Conservation (phyloP, 2,329 filamentous ascomycete species). For the Beauveria australis region DNA sequence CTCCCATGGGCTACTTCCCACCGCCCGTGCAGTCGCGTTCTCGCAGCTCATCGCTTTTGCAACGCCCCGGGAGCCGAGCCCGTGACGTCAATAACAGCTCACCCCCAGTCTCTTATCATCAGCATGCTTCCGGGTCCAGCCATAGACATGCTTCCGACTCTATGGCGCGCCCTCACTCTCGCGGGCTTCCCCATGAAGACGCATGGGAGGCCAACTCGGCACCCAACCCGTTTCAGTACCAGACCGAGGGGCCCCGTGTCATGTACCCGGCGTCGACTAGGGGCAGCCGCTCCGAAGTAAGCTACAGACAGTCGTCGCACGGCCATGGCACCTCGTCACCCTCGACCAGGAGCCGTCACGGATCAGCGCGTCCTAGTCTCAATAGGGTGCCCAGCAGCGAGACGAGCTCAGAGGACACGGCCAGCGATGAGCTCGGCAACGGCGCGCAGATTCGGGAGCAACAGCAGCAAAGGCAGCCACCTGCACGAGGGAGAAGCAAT, state of each 20-base stretch:
- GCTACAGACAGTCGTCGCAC: constrained; percentile 17
- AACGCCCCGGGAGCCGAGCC: constrained; percentile 25
- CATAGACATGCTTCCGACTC: constrained; percentile 39
- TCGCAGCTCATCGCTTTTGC: constrained; percentile 33
- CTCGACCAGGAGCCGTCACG: constrained; percentile 23
- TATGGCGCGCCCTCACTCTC: constrained; percentile 24
- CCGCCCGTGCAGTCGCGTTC: constrained; percentile 36
- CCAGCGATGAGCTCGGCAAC: constrained; percentile 29
- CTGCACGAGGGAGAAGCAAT: constrained; percentile 19
- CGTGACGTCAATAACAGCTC: constrained; percentile 25
- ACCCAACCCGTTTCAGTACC: constrained; percentile 45
- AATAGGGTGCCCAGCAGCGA: constrained; percentile 26
- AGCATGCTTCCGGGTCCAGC: constrained; percentile 28
- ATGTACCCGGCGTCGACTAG: constrained; percentile 27
- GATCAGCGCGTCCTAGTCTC: constrained; percentile 22
- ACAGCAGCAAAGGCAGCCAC: neutral
- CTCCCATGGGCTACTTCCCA: constrained; percentile 44
- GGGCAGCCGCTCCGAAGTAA: constrained; percentile 26
- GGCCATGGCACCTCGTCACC: constrained; percentile 19
- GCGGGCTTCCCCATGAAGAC: constrained; percentile 25
- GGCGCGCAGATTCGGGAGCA: constrained; percentile 25
- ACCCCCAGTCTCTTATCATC: constrained; percentile 39
- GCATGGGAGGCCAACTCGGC: constrained; percentile 17
- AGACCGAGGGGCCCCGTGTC: constrained; percentile 36
- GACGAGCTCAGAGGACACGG: constrained; percentile 25